Base-by-base conservation (phyloP, 768 basidiomycete species). In the Steccherinum ochraceum region DNA sequence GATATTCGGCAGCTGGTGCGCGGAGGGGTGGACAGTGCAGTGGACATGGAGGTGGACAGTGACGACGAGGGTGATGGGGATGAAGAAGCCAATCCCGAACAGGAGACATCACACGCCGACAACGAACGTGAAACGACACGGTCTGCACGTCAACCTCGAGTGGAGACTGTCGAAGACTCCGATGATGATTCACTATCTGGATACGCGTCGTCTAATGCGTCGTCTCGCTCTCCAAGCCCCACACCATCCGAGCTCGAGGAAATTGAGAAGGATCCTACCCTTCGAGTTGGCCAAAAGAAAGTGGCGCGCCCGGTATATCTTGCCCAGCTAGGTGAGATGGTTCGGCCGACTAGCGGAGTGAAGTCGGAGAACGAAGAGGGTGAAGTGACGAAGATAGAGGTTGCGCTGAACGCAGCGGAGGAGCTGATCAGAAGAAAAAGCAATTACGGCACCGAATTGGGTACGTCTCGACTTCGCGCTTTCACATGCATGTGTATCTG, bases 281-380 rank as follows among this genome's bases (percentile, higher is more conserved):
- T 95, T 27, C 80, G 77, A 44, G 74, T 89, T 5, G 83, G 82
- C 5, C 68, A 67, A 26, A 84, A 83, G 67, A 91, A 84, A 58
- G 73, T 87, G 12, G 62, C 75, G n/a, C 77, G 83, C 16, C 96
- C 96, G 0, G 89, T 98, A 7, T 99, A 97, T 65, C 80, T 98
- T 12, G 78, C 78, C 5, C 93, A 97, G 61, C 73, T 99, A 3
- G 83, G 83, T 3, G 80, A 81, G 45, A 70, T 96, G 59, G 69
- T 98, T n/a, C 78, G 85, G 26, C 75, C 76, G 16, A 77, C 75
- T 12, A 76, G 74, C n/a, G 71, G 73, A 2, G 60, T 74, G 40
- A 69, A 75, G 51, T 66, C 73, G 25, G 75, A 75, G 18, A 75
- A 84, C 46, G 80, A 79, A 35, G 73, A 77, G 11, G 77, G 81